Evolutionary conservation across 148 eudicot species (phyloP), one percentile per base, ranked within the genome.

Genomic region (Suaeda aralocaspica): DNA sequence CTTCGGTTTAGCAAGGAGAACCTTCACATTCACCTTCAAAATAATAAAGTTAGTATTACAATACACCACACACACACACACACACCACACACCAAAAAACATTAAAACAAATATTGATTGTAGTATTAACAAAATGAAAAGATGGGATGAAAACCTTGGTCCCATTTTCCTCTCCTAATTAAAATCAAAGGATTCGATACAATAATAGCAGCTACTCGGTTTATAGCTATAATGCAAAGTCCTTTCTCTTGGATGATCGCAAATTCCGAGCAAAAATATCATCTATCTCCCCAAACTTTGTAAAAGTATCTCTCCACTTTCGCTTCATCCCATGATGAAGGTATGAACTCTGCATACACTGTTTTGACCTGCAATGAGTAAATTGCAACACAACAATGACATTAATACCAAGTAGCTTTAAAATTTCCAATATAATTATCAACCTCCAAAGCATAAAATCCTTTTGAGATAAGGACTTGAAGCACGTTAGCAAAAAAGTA

Each of bases 231-330:
- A 85, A 88, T 46, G 93, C 89, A 68, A 80, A 85, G 77, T 88
- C 93, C 67, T 84, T 85, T 66, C 92, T 81, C 79, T 62, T 79
- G 28, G 85, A 51, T 31, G 84, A 42, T 49, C 67, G 72, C 30
- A 88, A 79, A 79, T 82, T 79, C 59, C 78, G 80, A 6, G 89
- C 84, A 76, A 88, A 90, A 76, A 88, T 76, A 76, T 72, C 84
- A 71, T 88, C 89, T 78, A 88, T 80, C 74, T 85, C 89, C 67
- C 92, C 92, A 77, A 84, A 85, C 71, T 68, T 80, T 69, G 79
- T 71, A 62, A 88, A 88, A 65, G 72, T 68, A 45, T 80, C 76
- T 64, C n/a, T 58, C 82, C 72, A 85, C 86, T 79, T 75, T 77
- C 65, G 75, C 85, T 77, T 85, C 92, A 76, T 76, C 81, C 92